Conservation (phyloP, 208 protist genomes). For the Kentomonas sorsogonicus region DNA sequence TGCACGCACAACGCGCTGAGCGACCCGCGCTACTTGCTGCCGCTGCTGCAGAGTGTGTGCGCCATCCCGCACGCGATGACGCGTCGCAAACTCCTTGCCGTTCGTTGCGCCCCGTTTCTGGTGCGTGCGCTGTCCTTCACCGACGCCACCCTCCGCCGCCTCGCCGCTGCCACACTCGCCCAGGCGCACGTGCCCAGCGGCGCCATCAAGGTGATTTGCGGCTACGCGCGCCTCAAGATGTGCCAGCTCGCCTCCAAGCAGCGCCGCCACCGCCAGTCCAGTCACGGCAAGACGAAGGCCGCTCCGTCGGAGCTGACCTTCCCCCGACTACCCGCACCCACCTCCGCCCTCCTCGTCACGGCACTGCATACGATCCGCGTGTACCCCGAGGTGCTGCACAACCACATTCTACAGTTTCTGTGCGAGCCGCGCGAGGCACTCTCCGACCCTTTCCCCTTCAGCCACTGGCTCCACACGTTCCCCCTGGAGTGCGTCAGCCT, state of each 20-base stretch:
- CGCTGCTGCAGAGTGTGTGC: constrained; percentile 72
- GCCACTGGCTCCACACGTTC: constrained; percentile 46
- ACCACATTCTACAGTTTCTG: constrained; percentile 71
- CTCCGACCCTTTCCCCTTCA: constrained; percentile 51
- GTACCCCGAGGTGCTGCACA: constrained; percentile 58
- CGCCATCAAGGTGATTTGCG: constrained; percentile 46
- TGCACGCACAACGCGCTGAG: constrained; percentile 25
- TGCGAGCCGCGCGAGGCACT: constrained; percentile 40
- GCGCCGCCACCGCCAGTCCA: no score
- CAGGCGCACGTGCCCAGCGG: constrained; percentile 48
- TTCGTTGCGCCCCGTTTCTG: constrained; percentile 54
- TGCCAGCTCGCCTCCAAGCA: constrained; percentile 40
- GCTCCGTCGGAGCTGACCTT: constrained; percentile 14
- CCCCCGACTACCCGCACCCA: constrained; percentile 66
- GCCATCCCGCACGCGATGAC: constrained; percentile 35
- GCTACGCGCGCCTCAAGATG: constrained; percentile 71
- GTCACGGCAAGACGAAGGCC: constrained; percentile 1
- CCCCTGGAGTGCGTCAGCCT: constrained; percentile 59
- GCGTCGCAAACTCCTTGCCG: constrained; percentile 33
- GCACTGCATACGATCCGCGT: constrained; percentile 39
- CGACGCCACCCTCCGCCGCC: constrained; percentile 35
- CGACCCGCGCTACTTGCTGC: constrained; percentile 80
- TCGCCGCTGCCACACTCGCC: constrained; percentile 41
- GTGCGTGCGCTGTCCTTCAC: constrained; percentile 70
- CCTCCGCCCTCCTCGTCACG: constrained; percentile 61